Percentiles rank a stretch among this genome's conserved stretches.
Evolutionary conservation across 202 grass and related monocot genomes (phyloP).

Genomic region (Bolboschoenoplectus hybrid): DNA sequence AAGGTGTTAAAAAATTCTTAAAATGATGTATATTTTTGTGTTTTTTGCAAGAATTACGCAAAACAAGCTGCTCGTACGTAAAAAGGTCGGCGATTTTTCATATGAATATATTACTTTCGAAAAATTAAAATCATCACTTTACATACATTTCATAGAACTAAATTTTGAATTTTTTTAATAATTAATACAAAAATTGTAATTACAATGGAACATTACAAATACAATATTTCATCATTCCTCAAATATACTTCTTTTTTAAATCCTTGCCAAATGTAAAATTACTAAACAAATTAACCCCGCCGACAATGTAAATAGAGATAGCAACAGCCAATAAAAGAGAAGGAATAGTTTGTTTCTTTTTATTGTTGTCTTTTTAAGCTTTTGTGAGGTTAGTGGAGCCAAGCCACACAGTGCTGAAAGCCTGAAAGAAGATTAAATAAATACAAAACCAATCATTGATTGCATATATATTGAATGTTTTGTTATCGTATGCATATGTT

Average conservation of each 20-base stretch:
- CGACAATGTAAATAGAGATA: not conserved
- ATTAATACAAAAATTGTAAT: too few species aligned
- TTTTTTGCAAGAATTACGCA: too few species aligned
- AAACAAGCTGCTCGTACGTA: too few species aligned
- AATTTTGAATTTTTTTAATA: too few species aligned
- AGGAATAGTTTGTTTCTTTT: not conserved
- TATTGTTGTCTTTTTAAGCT: constrained; percentile 1
- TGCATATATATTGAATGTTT: constrained; percentile 24
- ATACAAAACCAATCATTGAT: constrained; percentile 36
- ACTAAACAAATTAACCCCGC: not conserved
- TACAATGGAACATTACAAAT: too few species aligned
- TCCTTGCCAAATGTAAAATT: not conserved
- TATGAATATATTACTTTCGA: too few species aligned
- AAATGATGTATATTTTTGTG: too few species aligned
- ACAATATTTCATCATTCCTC: too few species aligned
- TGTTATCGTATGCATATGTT: not conserved
- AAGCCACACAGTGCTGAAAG: not conserved
- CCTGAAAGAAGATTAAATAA: constrained; percentile 32
- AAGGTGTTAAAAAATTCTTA: too few species aligned
- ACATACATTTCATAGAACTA: too few species aligned
- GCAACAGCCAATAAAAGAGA: not conserved
- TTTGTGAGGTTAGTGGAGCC: not conserved
- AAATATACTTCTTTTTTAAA: not conserved
- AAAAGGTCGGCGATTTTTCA: too few species aligned
- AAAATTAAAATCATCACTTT: too few species aligned